phyloP scores from a whole-genome alignment of 75 land plant genomes.

The Isoetes taiwanensis region DNA sequence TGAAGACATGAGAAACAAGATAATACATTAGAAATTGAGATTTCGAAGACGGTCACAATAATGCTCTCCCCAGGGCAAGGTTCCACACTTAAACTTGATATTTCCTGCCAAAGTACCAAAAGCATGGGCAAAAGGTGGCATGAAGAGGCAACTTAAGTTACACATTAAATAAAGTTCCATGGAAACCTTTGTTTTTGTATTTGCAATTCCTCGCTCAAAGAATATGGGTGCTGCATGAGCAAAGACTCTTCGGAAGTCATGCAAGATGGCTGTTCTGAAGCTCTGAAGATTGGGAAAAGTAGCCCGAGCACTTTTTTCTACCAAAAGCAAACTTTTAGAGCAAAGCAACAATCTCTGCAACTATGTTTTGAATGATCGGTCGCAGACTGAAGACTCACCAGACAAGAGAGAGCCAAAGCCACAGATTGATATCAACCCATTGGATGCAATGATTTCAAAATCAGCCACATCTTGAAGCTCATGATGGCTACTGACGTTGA shows the following conservation, averaged over 20 bases:
- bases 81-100: slow-evolving; percentile 89
- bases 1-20: neutral
- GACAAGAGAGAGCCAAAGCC: slow-evolving; percentile 93
- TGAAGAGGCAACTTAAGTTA: neutral
- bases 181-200: slow-evolving; percentile 71
- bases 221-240: slow-evolving; percentile 81
- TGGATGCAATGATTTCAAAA: slow-evolving; percentile 34
- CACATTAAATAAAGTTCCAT: neutral
- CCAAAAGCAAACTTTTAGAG: neutral
- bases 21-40: slow-evolving; percentile 48
- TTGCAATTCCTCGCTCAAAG: slow-evolving; percentile 87
- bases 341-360: neutral
- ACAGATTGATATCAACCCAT: slow-evolving; percentile 53
- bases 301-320: slow-evolving; percentile 73
- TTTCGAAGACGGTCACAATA: slow-evolving; percentile 76
- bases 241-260: slow-evolving; percentile 70
- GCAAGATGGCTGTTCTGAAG: slow-evolving; percentile 54
- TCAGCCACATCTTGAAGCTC: slow-evolving; percentile 46
- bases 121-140: slow-evolving; percentile 24
- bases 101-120: slow-evolving; percentile 39
- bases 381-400: slow-evolving; percentile 25
- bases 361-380: neutral
- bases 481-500: too few species aligned
- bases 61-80: slow-evolving; percentile 62
- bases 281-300: slow-evolving; percentile 73